These are phyloP conservation scores for Hamiltosporidium tvaerminnensis DNA, from an alignment of 371 early-diverging fungal species.

Conservation along the genomic window DNA sequence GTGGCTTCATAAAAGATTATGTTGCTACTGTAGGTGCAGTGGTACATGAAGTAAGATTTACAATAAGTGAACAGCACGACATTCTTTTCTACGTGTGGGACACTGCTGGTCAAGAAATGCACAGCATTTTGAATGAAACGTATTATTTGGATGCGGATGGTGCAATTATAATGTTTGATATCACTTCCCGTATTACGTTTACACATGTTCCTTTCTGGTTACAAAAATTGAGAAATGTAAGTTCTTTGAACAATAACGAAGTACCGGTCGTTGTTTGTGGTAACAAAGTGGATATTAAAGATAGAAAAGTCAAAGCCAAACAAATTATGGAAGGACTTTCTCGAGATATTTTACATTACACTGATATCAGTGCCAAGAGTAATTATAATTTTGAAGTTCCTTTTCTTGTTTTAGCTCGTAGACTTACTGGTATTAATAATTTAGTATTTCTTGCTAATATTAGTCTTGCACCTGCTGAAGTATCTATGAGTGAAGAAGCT, in stretches of 20 bases:
- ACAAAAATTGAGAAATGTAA: constrained; percentile 85
- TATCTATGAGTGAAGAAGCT: constrained; percentile 62
- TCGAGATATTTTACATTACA: constrained; percentile 77
- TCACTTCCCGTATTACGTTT: constrained; percentile 95
- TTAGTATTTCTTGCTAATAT: constrained; percentile 91
- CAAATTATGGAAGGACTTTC: constrained; percentile 64
- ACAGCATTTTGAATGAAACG: constrained; percentile 97
- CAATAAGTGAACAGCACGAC: constrained; percentile 72
- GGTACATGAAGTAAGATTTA: constrained; percentile 83
- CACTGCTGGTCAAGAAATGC: constrained; percentile 99
- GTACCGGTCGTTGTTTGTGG: constrained; percentile 98
- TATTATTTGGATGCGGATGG: constrained; percentile 98
- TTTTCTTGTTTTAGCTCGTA: constrained; percentile 92
- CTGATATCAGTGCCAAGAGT: constrained; percentile 92
- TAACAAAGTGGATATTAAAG: constrained; percentile 97
- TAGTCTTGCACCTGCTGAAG: constrained; percentile 85
- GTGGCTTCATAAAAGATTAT: constrained; percentile 98
- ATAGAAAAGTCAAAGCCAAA: constrained; percentile 98
- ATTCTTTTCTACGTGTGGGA: constrained; percentile 81
- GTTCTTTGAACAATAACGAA: constrained; percentile 58
- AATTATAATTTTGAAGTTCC: constrained; percentile 99
- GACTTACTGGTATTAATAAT: constrained; percentile 75
- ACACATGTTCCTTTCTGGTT: constrained; percentile 99
- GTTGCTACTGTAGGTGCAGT: constrained; percentile 97
- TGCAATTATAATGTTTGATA: constrained; percentile 99